Base-by-base conservation (phyloP, 352 stramenopile species). In the Globisporangium lucens region DNA sequence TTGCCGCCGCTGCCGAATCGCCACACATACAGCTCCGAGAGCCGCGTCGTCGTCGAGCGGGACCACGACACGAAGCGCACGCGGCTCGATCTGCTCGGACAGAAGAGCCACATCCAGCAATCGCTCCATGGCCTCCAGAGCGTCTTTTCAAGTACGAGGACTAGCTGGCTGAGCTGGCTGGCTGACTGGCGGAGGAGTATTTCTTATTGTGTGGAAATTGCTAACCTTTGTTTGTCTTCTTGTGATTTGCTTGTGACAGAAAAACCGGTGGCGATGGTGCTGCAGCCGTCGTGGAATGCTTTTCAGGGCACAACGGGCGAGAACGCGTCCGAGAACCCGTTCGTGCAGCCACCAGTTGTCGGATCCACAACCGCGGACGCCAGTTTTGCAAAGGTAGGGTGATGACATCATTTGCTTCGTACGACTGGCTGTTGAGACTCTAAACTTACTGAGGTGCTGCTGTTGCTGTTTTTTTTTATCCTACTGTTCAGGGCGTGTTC, bases 61-160 rank as follows among this genome's bases (percentile, higher is more conserved):
- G 76, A 85, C 43, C 75, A 85, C 30, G 80, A 89, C 35, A 77
- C 71, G 0, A 89, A 89, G 66, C 78, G 78, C 15, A 74, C 76
- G 65, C 70, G 80, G 22, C 69, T 89, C 12, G 78, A 82, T n/a
- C 55, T 87, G 46, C 71, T 89, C 12, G 71, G 71, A 64, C 78
- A 89, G 68, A 89, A 89, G 65, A 81, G 77, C 5, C 78, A 87
- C 68, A 77, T 89, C 51, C 78, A 83, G 33, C 75, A 86, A 57
- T 86, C 80, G 58, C 72, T 89, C 35, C 80, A 87, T 57, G 77
- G 80, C 2, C 51, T 89, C 62, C 71, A 89, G 60, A 76, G 71
- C 36, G 72, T 73, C 30, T 65, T 72, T 65, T 66, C 70, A 5
- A 79, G 79, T 85, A 83, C 63, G 77, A 63, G 5, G 24, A 10